Base-by-base conservation (phyloP, 1,139 yeast species). In the Geotrichum carabidarum region DNA sequence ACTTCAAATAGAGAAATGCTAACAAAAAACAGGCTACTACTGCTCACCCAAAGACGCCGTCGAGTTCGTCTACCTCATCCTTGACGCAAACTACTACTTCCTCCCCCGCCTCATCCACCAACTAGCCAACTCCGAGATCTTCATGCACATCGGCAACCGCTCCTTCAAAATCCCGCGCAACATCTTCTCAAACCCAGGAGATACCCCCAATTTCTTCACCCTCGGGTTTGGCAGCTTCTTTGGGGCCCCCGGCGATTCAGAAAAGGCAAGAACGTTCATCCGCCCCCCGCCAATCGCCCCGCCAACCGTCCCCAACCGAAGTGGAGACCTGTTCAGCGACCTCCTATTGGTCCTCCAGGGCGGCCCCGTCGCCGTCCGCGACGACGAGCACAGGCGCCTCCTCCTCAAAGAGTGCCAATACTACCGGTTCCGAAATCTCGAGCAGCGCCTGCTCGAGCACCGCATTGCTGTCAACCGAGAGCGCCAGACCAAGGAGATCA, bases 221-320 rank as follows among this genome's bases (percentile, higher is more conserved):
- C 72, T 88, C 27, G 78, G 85, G 11, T 77, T 77, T 61, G 79
- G 80, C 50, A 70, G 80, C 6, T 65, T 81, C 40, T 74, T 82
- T 58, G 70, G 72, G 9, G 83, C 82, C 58, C 77, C 80, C 69
- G 68, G 86, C 11, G 48, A 48, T 7, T 40, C 50, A 8, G 40
- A 51, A 2, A 47, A 48, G 4, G 11, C 38, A 4, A 46, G 48
- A 38, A 36, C 52, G 12, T 51, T 56, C 17, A 51, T 53, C 12
- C 73, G 96, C 37, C 96, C 97, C 0, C 95, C 96, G 3, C 87
- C 95, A 6, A 76, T 83, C 61, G 73, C 80, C 44, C 83, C 94
- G 0, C 74, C 80, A 31, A 73, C 77, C 9, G 77, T 78, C 22
- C 70, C 79, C 5, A 72, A 78, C 52, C 73, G 93, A 57, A 79